A percentile compares a stretch with the other conserved stretches of the same genome.
These are phyloP conservation scores for Nectriaceae sp. DNA, from an alignment of 2,329 filamentous ascomycete genomes.

Conservation along the genomic window DNA sequence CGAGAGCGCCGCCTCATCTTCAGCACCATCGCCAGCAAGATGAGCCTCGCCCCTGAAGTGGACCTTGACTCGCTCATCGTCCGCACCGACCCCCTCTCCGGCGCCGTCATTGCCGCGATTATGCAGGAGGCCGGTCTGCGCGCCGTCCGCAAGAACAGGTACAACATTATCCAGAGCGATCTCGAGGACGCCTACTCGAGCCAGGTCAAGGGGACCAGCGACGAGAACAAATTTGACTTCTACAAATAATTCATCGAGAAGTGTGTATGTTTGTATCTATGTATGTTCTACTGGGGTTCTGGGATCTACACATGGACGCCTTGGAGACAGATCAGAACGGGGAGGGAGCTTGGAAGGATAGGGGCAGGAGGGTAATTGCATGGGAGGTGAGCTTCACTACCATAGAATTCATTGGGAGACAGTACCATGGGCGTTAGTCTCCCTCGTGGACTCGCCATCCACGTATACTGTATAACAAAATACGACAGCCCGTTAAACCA, in stretches of 20 bases:
- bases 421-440: background rate
- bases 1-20: slow-evolving; percentile 96
- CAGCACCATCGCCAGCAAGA: slow-evolving; percentile 93
- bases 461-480: background rate
- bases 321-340: background rate
- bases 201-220: slow-evolving; percentile 80
- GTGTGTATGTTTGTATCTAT: background rate
- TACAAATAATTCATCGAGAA: slow-evolving; percentile 65
- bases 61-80: slow-evolving; percentile 96
- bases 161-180: slow-evolving; percentile 98
- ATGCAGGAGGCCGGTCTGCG: slow-evolving; percentile 98
- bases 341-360: background rate
- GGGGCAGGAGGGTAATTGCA: background rate
- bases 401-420: background rate
- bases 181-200: slow-evolving; percentile 95
- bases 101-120: slow-evolving; percentile 95
- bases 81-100: slow-evolving; percentile 91
- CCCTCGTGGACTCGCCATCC: background rate
- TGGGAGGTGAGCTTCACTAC: background rate
- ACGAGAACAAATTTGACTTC: slow-evolving; percentile 83
- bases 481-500: background rate
- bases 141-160: slow-evolving; percentile 94
- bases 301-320: background rate
- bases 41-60: slow-evolving; percentile 95
- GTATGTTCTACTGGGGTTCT: background rate